Evolutionary conservation across 1,139 yeast species (phyloP), one percentile per base, ranked within the genome.

Genomic region (Ogataea hybrid): DNA sequence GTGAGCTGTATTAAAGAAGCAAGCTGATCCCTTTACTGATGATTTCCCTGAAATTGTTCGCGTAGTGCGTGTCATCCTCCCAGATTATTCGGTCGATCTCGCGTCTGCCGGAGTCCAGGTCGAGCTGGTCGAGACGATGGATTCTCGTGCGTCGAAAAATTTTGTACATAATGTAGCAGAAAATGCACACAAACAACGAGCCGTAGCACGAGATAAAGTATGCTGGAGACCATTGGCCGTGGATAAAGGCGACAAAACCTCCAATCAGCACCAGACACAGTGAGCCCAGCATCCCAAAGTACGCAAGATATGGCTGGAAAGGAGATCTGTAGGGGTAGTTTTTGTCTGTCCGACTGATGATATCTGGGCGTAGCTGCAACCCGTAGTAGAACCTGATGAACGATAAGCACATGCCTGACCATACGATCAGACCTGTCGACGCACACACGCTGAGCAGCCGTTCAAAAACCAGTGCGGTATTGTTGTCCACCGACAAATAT

Each of bases 321-420:
- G 87, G 87, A 3, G 94, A 81, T 56, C 76, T 72, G 59, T 81
- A 84, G 0, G 95, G 94, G 58, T 84, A 86, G n/a, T 79, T 67
- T 32, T 74, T 73, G 54, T 81, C 85, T 49, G 79, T 71, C 50
- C 88, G 65, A 43, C 73, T 68, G 29, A 81, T 76, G 34, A 81
- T 80, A 58, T 81, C 87, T 0, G 85, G 85, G 41, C 94, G 66
- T 40, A 75, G 62, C 51, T 77, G 70, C 46, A 87, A 65, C 0
- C 90, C 95, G 52, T 74, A 73, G 61, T 75, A 82, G 55, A 85
- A 87, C 41, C 96, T 64, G 25, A 85, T 64, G 56, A 74, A 87
- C 2, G 92, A 75, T 14, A 85, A 61, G 52, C 88, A 81, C 84
- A 87, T 83, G 5, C 90, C 86, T 44, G 81, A 77, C 95, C 95